Base-by-base conservation (phyloP, 1,139 yeast genomes). In the Hansenula sp. region DNA sequence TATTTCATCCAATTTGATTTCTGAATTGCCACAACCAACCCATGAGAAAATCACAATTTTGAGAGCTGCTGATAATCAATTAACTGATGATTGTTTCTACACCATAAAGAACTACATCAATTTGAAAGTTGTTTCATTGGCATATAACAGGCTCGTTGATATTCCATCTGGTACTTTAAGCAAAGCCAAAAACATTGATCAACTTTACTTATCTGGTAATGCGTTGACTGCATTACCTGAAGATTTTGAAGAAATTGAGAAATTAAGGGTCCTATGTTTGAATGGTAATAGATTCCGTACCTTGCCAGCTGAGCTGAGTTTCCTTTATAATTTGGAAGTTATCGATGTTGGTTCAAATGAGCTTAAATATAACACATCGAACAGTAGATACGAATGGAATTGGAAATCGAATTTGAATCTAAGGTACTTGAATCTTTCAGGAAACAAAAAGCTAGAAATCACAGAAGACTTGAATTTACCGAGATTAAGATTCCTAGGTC, bases 341-440 rank as follows among this genome's bases (percentile, higher is more conserved):
- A 73, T 94, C 38, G 99, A 94, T 67, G 94, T 89, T 16, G 96
- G 98, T 3, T 87, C 96, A 4, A 94, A 94, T 61, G 86, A 83
- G 52, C 71, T 94, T 62, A 86, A 91, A 58, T 93, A 93, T 64
- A 93, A 94, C 56, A 89, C 93, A 47, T 85, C 94, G 13, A 93
- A 93, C 61, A 88, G 91, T 79, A 95, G 95, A 8, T 91, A 89
- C 60, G 99, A 93, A 62, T 93, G 98, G 98, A 93, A 89, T 63
- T 94, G 99, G 99, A 84, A 86, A 57, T 83, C 82, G 72, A 94
- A 93, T 60, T 71, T 76, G 45, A 81, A 83, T 39, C 72, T 94
- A 62, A 79, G 74, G 54, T 90, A 86, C 57, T 75, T 94, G 60
- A 93, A 91, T 62, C 83, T 94, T 50, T 88, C 96, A 0, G 98